Percentiles rank a stretch among this genome's conserved stretches.
phyloP scores from a whole-genome alignment of 192 early-diverging fungal species.

The Coemansia sp. region DNA sequence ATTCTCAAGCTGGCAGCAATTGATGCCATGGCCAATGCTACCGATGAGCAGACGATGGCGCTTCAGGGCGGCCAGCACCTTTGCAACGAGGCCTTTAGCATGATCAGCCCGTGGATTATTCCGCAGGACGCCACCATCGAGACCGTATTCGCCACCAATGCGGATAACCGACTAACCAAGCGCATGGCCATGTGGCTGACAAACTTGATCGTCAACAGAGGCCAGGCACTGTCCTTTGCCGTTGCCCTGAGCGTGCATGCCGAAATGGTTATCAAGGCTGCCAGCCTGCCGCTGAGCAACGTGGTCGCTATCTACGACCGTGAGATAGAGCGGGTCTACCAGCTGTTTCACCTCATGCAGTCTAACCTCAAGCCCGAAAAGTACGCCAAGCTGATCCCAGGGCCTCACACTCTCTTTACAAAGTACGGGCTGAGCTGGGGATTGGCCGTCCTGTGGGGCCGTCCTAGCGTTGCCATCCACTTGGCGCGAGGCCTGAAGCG shows the following conservation, averaged over 20 bases:
- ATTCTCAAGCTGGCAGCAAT: slow-evolving; percentile 38
- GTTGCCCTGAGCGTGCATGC: slow-evolving; percentile 48
- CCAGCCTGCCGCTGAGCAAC: slow-evolving; percentile 41
- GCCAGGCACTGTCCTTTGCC: slow-evolving; percentile 30
- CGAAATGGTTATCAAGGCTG: slow-evolving; percentile 34
- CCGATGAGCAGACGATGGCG: slow-evolving; percentile 47
- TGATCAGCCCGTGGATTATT: slow-evolving; percentile 46
- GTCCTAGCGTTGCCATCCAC: slow-evolving; percentile 34
- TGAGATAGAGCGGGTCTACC: slow-evolving; percentile 52
- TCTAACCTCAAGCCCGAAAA: slow-evolving; percentile 47
- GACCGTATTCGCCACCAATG: slow-evolving; percentile 16
- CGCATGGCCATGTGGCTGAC: slow-evolving; percentile 51
- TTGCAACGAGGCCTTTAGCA: slow-evolving; percentile 47
- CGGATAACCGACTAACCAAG: slow-evolving; percentile 31
- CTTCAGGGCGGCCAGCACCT: slow-evolving; percentile 50
- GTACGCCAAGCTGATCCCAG: slow-evolving; percentile 43
- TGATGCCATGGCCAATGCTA: slow-evolving; percentile 46
- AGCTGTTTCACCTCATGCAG: slow-evolving; percentile 47
- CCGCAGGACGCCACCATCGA: slow-evolving; percentile 39
- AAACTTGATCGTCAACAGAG: slow-evolving; percentile 21
- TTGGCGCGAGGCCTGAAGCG: slow-evolving; percentile 37
- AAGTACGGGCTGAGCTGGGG: slow-evolving; percentile 46
- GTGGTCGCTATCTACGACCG: slow-evolving; percentile 50
- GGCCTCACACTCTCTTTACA: slow-evolving; percentile 36
- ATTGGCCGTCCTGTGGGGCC: slow-evolving; percentile 49